Base-by-base conservation (phyloP, 176 grass and related monocot genomes). In the Alloteropsis semialata region DNA sequence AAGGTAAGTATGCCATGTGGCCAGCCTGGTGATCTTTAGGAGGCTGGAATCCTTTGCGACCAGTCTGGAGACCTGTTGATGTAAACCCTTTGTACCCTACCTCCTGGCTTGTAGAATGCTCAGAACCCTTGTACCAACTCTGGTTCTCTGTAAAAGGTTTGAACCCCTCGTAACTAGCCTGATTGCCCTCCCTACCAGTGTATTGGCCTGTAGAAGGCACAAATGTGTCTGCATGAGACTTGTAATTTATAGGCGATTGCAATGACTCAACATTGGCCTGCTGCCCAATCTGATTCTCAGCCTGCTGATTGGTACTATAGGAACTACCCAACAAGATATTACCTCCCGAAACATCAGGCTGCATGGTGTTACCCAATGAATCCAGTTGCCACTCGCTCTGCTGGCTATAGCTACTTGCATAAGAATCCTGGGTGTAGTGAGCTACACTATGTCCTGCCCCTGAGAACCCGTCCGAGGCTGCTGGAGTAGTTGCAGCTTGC, bases 291-390 rank as follows among this genome's bases (percentile, higher is more conserved):
- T 76, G 77, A 85, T 69, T 81, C 24, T 38, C 69, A 54, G 71
- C 5, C 29, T 85, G 63, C 60, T 90, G 65, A 80, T 56, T 42
- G 32, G 56, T 65, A 87, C 64, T 28, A 9, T 81, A 88, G 55
- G 76, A 90, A 75, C 88, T 80, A 77, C 72, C 78, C 6, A 39
- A 30, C 25, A 89, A 45, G 45, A 69, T 77, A 73, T 29, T 28
- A 56, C 77, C 77, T 56, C 53, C 46, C 9, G 49, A 90, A 82
- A 67, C 70, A 74, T 72, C 54, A 79, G 85, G 39, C 50, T 81
- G 81, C 64, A 82, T 63, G 28, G 57, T 97, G 54, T 81, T 84
- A 43, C 56, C 61, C 19, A 84, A 74, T 28, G 14, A 79, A 92
- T 29, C 84, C 29, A 61, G 71, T 43, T 85, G 83, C 64, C 19